A percentile compares a stretch with the other conserved stretches of the same genome.
These are phyloP conservation scores for Phialophora verrucosa DNA, from an alignment of 2,329 filamentous ascomycete species.

Conservation along the genomic window DNA sequence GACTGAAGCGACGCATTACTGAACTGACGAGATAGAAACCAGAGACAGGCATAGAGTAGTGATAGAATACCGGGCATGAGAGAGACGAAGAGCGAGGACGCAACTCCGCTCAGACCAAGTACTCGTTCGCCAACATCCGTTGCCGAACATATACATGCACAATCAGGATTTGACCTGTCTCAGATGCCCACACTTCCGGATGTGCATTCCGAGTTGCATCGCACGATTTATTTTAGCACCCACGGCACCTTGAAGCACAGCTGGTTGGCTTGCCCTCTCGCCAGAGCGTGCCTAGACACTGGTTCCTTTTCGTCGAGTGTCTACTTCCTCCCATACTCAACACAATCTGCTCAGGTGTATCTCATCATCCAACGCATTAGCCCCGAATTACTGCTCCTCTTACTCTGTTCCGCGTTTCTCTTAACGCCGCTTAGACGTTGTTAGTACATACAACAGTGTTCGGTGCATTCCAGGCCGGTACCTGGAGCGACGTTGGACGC, in stretches of 20 bases:
- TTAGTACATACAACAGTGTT: not conserved
- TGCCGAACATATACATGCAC: not conserved
- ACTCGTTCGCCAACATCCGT: not conserved
- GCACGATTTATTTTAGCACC: not conserved
- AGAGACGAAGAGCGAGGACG: not conserved
- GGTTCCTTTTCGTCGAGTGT: no score
- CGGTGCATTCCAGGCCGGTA: not conserved
- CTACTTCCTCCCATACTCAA: no score
- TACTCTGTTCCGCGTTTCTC: not conserved
- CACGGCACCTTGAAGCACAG: not conserved
- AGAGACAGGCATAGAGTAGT: not conserved
- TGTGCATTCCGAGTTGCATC: not conserved
- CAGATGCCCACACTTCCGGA: constrained; percentile 1
- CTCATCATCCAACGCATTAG: no score
- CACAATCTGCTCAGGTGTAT: no score
- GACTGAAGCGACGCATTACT: constrained; percentile 1
- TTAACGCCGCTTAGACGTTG: no score
- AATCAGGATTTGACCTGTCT: not conserved
- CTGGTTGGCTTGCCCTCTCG: not conserved
- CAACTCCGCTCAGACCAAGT: not conserved
- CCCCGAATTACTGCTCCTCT: no score
- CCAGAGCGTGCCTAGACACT: not conserved
- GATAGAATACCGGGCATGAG: not conserved
- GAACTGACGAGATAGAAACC: not conserved
- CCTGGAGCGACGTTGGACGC: no score